Evolutionary conservation across 1,284 basidiomycete genomes (phyloP).

Genomic region (Malassezia nana): DNA sequence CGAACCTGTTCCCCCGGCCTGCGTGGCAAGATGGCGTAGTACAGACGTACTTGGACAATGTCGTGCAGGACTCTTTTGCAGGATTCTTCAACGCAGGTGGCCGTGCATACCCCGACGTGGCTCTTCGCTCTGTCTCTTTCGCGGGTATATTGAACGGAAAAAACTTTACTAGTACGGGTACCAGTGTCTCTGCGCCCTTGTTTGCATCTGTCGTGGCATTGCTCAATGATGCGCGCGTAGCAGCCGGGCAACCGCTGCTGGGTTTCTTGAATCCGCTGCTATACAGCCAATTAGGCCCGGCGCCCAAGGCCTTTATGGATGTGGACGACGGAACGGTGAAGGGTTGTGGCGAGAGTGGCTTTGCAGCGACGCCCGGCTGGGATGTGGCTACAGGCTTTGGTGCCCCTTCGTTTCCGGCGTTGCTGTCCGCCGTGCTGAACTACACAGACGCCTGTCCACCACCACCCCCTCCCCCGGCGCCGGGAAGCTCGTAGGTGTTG

Average conservation of each 20-base stretch:
- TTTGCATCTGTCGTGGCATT: conserved; percentile 3
- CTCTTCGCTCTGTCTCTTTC: conserved; percentile 27
- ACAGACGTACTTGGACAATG: conserved; percentile 54
- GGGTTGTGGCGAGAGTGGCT: conserved; percentile 2
- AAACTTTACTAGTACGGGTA: not conserved
- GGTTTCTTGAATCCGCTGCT: conserved; percentile 11
- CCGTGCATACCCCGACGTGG: conserved; percentile 61
- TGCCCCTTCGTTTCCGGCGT: not conserved
- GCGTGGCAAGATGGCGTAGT: conserved; percentile 56
- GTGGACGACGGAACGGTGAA: not conserved
- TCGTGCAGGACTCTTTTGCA: conserved; percentile 49
- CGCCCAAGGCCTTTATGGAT: not conserved
- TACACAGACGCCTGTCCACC: not conserved
- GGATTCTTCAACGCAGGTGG: conserved; percentile 56
- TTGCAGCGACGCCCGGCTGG: conserved; percentile 4
- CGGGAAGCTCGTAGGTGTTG: not conserved
- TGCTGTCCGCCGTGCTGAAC: not conserved
- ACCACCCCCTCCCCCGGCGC: not conserved
- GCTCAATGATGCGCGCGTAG: conserved; percentile 9
- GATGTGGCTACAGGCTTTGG: conserved; percentile 8
- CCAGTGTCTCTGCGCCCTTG: conserved; percentile 1
- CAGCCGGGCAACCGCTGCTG: not conserved
- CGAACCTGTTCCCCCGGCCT: conserved; percentile 58
- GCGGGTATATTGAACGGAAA: not conserved
- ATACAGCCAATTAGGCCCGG: not conserved